Base-by-base conservation (phyloP, 805 yeast genomes). In the Candida peoriensis region DNA sequence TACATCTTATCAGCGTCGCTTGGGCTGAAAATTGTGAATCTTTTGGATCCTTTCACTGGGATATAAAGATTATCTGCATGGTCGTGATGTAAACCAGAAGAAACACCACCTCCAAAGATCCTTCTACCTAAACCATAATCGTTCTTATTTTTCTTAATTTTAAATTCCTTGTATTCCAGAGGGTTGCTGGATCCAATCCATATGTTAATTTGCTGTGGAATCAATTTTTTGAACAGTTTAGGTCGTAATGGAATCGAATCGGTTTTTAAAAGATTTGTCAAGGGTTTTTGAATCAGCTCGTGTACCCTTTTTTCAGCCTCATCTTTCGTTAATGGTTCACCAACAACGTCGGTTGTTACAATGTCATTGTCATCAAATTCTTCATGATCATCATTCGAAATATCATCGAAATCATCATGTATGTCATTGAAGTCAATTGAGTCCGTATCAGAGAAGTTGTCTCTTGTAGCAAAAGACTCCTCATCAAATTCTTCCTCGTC, bases 61-160 rank as follows among this genome's bases (percentile, higher is more conserved):
- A 81, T 63, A 51, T 82, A 82, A 23, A 82, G 58, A 48, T 82
- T 82, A 50, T 81, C 89, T 2, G 89, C 85, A 56, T 81, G 89
- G 52, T 82, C 90, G 52, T 82, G 90, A 47, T 82, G 90, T 10
- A 82, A 58, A 0, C 90, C 90, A 2, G 88, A 78, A 0, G 87
- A 78, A 1, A 78, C 64, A 2, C 81, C 81, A 2, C 65, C 63
- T 1, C 73, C 71, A 1, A 86, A 81, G 1, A 80, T 56, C 16
- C 59, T 59, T 48, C 74, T 72, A 1, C 85, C 85, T 5, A 77
- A 52, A 1, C 73, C 72, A 13, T 59, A 50, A 30, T 57, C 55
- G 3, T 43, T 36, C 12, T 50, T 43, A 1, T 30, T 20, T 2
- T 39, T 33, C 16, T 57, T 50, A 8, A 58, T 14, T 7, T 29